Evolutionary conservation across 1,139 yeast species (phyloP).

Genomic region (Arxiozyma heterogenica): DNA sequence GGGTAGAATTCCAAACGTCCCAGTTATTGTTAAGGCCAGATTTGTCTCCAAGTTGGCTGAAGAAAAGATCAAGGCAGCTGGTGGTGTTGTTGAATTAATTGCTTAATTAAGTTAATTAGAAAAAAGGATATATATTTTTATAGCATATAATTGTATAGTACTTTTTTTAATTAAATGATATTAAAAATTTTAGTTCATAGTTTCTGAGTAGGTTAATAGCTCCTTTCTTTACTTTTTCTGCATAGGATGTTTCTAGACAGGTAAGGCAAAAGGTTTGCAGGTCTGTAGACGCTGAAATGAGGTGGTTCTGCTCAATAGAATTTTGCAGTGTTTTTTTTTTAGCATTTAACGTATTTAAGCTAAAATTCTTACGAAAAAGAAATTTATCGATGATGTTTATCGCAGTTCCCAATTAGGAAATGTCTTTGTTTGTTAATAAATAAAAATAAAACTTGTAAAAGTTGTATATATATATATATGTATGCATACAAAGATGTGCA

Average conservation of each 20-base stretch:
- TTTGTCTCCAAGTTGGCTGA: conserved; percentile 98
- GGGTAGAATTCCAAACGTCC: conserved; percentile 96
- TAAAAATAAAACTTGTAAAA: no score
- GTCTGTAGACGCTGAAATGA: neutral
- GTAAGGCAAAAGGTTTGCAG: neutral
- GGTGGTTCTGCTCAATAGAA: neutral
- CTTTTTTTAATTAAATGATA: neutral
- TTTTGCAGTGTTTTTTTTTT: neutral
- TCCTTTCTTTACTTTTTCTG: no score
- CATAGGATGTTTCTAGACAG: neutral
- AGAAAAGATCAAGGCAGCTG: conserved; percentile 99
- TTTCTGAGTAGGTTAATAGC: neutral
- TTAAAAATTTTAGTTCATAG: neutral
- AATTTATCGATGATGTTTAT: neutral
- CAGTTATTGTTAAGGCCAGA: conserved; percentile 99
- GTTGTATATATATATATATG: neutral
- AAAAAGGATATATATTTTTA: neutral
- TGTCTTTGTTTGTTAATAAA: neutral
- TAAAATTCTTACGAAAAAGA: neutral
- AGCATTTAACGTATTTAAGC: neutral
- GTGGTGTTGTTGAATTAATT: conserved; percentile 99
- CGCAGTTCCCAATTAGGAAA: neutral
- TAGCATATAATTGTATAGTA: neutral
- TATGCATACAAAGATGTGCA: neutral
- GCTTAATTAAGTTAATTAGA: conserved; percentile 49